Evolutionary conservation across 148 eudicot genomes (phyloP).

Genomic region (Cornus controversa): DNA sequence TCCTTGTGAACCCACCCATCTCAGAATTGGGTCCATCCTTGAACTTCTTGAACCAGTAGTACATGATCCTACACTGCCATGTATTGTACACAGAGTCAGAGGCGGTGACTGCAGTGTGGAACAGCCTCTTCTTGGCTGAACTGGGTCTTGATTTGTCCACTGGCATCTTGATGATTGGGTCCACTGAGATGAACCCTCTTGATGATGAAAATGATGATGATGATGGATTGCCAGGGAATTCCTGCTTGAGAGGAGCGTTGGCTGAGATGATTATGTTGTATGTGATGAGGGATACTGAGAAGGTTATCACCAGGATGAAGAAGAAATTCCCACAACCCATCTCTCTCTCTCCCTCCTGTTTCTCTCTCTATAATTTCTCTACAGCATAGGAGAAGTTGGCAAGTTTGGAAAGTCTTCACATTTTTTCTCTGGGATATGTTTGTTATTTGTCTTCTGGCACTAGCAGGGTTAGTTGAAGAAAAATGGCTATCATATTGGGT

Average conservation of each 20-base stretch:
- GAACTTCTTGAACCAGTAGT: conserved; percentile 88
- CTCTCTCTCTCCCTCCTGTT: not conserved
- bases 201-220: conserved; percentile 9
- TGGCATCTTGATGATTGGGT: conserved; percentile 78
- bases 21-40: conserved; percentile 49
- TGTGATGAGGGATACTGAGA: conserved; percentile 80
- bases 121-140: conserved; percentile 43
- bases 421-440: not conserved
- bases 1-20: conserved; percentile 96
- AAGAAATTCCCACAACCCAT: conserved; percentile 65
- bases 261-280: conserved; percentile 85
- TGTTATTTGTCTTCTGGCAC: not conserved
- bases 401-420: not conserved
- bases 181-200: conserved; percentile 23
- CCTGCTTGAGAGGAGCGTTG: conserved; percentile 69
- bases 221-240: conserved; percentile 64
- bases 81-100: conserved; percentile 85
- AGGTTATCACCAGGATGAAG: conserved; percentile 55
- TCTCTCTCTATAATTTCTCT: not conserved
- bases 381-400: not conserved
- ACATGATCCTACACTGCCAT: conserved; percentile 96
- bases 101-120: conserved; percentile 94
- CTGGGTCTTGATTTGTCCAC: conserved; percentile 26
- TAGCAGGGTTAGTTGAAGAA: not conserved
- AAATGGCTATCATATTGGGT: no score